Base-by-base conservation (phyloP, 2,329 filamentous ascomycete genomes). In the Nannizziopsis barbatae region DNA sequence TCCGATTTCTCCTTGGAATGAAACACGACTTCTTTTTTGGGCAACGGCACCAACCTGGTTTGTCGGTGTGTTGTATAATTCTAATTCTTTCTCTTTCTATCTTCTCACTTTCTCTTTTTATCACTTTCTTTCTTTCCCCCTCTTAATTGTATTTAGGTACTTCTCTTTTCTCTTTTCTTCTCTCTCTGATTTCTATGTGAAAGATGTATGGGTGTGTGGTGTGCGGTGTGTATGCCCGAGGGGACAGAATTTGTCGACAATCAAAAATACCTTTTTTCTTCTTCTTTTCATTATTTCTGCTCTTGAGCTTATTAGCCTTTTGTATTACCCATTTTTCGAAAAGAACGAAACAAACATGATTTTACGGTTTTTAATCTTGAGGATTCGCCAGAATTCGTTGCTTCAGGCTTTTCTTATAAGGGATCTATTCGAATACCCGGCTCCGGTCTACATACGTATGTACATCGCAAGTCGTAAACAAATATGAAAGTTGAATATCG, bases 61-160 rank as follows among this genome's bases (percentile, higher is more conserved):
- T 35, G 18, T 42, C 15, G 30, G 38, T 47, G 37, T 41, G 27
- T 36, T 47, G 45, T 47, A 47, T 31, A 43, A 31, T 39, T 50
- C 40, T 46, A 43, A 42, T 45, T 44, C 31, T 27, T 27, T 14
- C 31, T 36, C 18, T 15, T 57, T 60, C 22, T 27, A 4, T 7
- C 7, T 59, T 54, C 49, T 56, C 47, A 51, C 53, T 51, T 52
- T 54, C 55, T 47, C 55, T 57, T 53, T 57, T 55, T 58, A 59
- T 57, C 55, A 52, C 51, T 57, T 58, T 59, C 53, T 55, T 62
- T 62, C 59, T 59, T 54, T 61, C 32, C 42, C 38, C 5, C 15
- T n/a, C 33, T 36, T 12, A 15, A n/a, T n/a, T 46, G 44, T 46
- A 40, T 32, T 17, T 46, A 46, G 44, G 44, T 40, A 4, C 22